Conservation (phyloP, 371 early-diverging fungal species). For the Mortierella sp. region DNA sequence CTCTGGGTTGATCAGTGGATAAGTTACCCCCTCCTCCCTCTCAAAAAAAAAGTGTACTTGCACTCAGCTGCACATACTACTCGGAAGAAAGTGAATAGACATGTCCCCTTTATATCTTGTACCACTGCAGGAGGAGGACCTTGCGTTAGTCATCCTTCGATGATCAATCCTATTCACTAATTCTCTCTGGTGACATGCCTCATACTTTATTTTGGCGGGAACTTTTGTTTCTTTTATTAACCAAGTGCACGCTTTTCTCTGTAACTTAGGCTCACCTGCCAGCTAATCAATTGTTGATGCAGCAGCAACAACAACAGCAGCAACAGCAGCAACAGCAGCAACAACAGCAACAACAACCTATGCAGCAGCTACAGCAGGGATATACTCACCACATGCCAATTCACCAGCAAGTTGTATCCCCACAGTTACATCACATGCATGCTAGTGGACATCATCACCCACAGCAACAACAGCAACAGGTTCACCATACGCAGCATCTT, state of each 20-base stretch:
- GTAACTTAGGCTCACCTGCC: conserved; percentile 12
- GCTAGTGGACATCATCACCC: conserved; percentile 21
- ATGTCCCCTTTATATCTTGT: neutral
- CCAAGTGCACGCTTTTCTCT: neutral
- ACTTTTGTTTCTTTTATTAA: neutral
- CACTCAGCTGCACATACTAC: neutral
- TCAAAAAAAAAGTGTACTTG: neutral
- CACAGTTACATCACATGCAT: conserved; percentile 43
- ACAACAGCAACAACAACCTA: conserved; percentile 26
- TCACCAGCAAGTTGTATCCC: conserved; percentile 40
- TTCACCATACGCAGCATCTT: conserved; percentile 52
- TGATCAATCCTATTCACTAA: neutral
- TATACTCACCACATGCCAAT: conserved; percentile 33
- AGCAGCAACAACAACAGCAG: conserved; percentile 56
- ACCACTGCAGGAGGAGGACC: conserved; percentile 7
- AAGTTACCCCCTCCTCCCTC: neutral
- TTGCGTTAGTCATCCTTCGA: neutral
- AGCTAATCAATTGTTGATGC: conserved; percentile 27
- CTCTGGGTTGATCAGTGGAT: neutral
- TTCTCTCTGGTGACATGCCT: neutral
- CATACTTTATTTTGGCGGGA: conserved; percentile 20
- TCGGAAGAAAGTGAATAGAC: neutral
- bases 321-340: conserved; percentile 56
- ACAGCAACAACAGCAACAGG: conserved; percentile 38
- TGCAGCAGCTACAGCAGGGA: conserved; percentile 46